These are phyloP conservation scores for Cynanchum wilfordii DNA, from an alignment of 257 asterid genomes.

Conservation along the genomic window DNA sequence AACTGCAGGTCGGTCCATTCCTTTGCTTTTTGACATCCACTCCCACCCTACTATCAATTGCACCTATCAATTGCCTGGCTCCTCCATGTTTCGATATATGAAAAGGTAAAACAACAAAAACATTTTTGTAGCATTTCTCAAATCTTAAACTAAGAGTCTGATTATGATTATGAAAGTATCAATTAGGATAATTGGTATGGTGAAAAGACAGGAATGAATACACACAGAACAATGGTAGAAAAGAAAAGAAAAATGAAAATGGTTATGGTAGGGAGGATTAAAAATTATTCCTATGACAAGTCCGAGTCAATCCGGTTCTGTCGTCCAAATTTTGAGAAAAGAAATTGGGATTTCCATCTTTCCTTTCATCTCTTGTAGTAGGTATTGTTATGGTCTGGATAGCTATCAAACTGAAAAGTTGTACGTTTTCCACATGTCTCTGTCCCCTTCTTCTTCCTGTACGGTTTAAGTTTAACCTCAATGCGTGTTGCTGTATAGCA, in stretches of 20 bases:
- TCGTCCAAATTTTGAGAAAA: neutral
- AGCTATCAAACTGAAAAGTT: conserved; percentile 2
- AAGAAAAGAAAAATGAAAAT: too few relatives aligned
- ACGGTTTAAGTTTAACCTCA: neutral
- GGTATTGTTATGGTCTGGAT: neutral
- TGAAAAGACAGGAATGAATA: too few relatives aligned
- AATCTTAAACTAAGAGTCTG: too few relatives aligned
- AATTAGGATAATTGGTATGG: too few relatives aligned
- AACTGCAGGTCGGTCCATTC: conserved; percentile 8
- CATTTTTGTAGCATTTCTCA: too few relatives aligned
- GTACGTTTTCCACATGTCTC: neutral
- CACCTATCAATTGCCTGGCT: neutral
- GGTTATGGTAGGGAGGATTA: neutral
- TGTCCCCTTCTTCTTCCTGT: neutral
- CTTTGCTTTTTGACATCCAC: neutral
- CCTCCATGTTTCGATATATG: neutral
- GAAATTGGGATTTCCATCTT: neutral
- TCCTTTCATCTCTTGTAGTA: neutral
- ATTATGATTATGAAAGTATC: too few relatives aligned
- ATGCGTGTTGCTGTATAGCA: too few relatives aligned
- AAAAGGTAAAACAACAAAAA: too few relatives aligned
- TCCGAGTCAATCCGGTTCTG: neutral
- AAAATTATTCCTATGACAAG: neutral
- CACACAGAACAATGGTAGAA: too few relatives aligned
- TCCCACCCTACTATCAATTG: neutral